Evolutionary conservation across 768 basidiomycete species (phyloP).

Genomic region (Galerina marginata): DNA sequence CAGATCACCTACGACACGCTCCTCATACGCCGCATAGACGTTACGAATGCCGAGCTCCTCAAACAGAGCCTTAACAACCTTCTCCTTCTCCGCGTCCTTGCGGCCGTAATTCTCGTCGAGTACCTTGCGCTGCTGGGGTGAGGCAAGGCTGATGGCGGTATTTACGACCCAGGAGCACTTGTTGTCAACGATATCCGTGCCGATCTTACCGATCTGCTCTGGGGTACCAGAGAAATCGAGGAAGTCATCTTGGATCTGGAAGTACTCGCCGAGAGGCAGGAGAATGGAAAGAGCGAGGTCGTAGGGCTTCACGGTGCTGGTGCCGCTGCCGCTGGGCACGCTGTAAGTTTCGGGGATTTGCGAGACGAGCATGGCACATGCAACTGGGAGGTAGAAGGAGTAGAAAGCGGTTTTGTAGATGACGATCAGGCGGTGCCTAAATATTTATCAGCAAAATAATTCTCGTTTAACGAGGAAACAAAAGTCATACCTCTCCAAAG

Average conservation of each 20-base stretch:
- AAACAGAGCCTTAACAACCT: conserved; percentile 62
- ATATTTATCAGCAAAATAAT: background rate
- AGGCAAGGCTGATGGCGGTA: conserved; percentile 69
- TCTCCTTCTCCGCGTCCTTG: conserved; percentile 59
- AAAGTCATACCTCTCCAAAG: conserved; percentile 70
- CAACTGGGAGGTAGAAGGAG: conserved; percentile 98
- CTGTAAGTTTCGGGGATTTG: conserved; percentile 58
- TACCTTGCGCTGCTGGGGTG: conserved; percentile 58
- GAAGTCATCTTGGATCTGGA: conserved; percentile 98
- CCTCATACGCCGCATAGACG: conserved; percentile 82
- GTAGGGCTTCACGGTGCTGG: conserved; percentile 29
- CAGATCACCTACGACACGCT: conserved; percentile 67
- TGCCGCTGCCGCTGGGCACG: conserved; percentile 25
- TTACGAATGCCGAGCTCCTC: conserved; percentile 68
- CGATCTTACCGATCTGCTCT: conserved; percentile 94
- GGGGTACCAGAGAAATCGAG: conserved; percentile 91
- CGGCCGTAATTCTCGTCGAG: conserved; percentile 61
- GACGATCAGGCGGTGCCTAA: conserved; percentile 89
- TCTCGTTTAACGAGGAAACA: background rate
- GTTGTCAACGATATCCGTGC: conserved; percentile 98
- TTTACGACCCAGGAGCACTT: conserved; percentile 99
- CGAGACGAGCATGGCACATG: conserved; percentile 86
- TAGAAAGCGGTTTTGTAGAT: conserved; percentile 98
- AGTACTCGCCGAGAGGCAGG: conserved; percentile 94
- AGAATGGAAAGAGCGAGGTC: conserved; percentile 80